These are phyloP conservation scores for Diatrype stigma DNA, from an alignment of 2,329 filamentous ascomycete genomes.

Conservation along the genomic window DNA sequence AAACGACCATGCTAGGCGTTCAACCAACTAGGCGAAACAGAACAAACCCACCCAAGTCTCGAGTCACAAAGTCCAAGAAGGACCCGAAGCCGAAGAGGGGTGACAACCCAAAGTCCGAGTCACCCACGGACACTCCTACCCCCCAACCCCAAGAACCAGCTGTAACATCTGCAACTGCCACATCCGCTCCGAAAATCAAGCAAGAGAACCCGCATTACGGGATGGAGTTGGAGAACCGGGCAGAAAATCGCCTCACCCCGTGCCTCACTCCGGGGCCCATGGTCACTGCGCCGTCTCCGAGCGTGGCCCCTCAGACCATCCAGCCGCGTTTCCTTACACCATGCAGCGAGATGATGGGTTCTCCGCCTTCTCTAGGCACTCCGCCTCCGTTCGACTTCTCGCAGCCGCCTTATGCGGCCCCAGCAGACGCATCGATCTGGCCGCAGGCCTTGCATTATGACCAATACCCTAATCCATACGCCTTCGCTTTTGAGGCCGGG, in stretches of 20 bases:
- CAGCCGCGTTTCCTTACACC: conserved; percentile 25
- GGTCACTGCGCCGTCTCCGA: conserved; percentile 6
- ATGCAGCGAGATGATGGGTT: conserved; percentile 30
- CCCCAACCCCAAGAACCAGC: conserved; percentile 13
- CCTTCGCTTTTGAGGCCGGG: conserved; percentile 34
- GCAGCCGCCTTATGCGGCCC: conserved; percentile 25
- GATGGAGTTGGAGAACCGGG: conserved; percentile 27
- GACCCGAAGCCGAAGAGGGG: conserved; percentile 34
- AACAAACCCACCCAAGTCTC: conserved; percentile 34
- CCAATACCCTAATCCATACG: conserved; percentile 37
- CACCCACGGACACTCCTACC: conserved; percentile 14
- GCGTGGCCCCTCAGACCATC: neutral
- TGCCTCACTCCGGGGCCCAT: conserved; percentile 31
- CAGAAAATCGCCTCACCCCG: conserved; percentile 21
- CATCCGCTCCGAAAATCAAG: conserved; percentile 32
- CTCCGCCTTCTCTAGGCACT: no score
- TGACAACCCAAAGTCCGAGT: conserved; percentile 37
- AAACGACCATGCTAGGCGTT: conserved; percentile 40
- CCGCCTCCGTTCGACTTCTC: conserved; percentile 27
- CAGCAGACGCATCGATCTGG: conserved; percentile 23
- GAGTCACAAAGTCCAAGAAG: conserved; percentile 44
- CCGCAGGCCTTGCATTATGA: conserved; percentile 31
- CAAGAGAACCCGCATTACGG: conserved; percentile 31
- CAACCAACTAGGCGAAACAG: conserved; percentile 46
- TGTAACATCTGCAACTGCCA: conserved; percentile 10